Evolutionary conservation across 106 monocot genomes (phyloP).

Genomic region (Vanilla planifolia): DNA sequence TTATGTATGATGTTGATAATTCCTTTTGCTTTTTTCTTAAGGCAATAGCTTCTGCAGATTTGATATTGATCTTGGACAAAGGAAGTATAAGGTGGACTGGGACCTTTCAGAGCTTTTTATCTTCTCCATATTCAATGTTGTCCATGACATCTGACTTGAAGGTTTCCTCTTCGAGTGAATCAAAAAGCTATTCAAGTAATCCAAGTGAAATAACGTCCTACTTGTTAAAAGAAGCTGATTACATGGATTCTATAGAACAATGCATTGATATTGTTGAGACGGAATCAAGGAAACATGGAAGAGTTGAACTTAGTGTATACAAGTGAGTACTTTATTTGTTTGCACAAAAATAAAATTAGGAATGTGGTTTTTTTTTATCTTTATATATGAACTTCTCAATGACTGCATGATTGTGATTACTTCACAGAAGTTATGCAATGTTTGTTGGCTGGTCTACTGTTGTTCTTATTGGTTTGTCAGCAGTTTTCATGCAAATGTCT

Average conservation of each 20-base stretch:
- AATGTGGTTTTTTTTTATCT: neutral
- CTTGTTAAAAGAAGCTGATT: conserved; percentile 14
- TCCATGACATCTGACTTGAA: conserved; percentile 25
- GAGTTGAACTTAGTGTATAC: conserved; percentile 69
- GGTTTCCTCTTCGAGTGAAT: conserved; percentile 11
- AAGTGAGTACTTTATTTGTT: conserved; percentile 53
- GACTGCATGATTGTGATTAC: neutral
- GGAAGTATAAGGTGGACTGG: conserved; percentile 82
- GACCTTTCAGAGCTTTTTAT: conserved; percentile 30
- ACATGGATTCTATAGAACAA: conserved; percentile 32
- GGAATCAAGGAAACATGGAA: conserved; percentile 78
- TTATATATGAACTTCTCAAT: neutral
- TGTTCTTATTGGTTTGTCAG: conserved; percentile 54
- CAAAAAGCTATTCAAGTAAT: conserved; percentile 11
- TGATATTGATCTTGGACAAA: conserved; percentile 81
- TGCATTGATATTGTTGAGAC: conserved; percentile 19
- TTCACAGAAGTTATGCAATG: conserved; percentile 62
- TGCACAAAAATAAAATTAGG: too few relatives aligned
- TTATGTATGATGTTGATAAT: neutral
- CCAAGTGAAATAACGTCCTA: conserved; percentile 20
- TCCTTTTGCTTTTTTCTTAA: conserved; percentile 18
- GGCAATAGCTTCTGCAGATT: conserved; percentile 88
- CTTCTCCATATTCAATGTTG: conserved; percentile 40
- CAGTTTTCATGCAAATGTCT: conserved; percentile 90
- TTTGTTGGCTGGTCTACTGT: conserved; percentile 62